Percentiles rank a stretch among this genome's conserved stretches.
Conservation (phyloP, 2,329 filamentous ascomycete species). For the Bipolaris cookei region DNA sequence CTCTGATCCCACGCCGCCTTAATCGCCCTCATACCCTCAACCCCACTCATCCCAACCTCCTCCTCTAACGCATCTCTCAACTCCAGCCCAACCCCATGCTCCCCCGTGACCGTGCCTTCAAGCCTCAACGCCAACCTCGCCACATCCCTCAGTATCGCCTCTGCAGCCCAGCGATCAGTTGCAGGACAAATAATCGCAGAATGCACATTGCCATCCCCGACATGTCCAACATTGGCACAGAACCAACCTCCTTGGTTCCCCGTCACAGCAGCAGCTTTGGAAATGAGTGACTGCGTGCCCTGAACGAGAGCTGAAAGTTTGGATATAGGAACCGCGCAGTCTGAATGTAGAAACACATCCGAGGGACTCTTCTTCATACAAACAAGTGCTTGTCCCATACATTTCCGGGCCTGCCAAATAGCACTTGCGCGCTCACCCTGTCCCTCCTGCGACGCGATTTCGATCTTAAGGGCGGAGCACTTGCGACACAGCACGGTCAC, state of each 20-base stretch:
- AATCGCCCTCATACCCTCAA: conserved; percentile 81
- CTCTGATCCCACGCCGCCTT: conserved; percentile 79
- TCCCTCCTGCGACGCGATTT: conserved; percentile 62
- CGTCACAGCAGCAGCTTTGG: conserved; percentile 27
- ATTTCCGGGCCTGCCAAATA: conserved; percentile 76
- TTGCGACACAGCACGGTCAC: conserved; percentile 64
- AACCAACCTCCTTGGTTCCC: conserved; percentile 28
- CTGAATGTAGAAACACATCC: conserved; percentile 73
- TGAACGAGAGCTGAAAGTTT: conserved; percentile 74
- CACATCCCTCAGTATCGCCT: conserved; percentile 60
- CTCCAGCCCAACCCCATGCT: conserved; percentile 82
- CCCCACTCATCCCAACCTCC: conserved; percentile 74
- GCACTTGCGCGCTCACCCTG: conserved; percentile 64
- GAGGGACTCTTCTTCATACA: conserved; percentile 64
- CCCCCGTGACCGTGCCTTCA: conserved; percentile 84
- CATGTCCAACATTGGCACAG: conserved; percentile 68
- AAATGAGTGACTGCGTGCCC: conserved; percentile 71
- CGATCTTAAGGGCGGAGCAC: conserved; percentile 66
- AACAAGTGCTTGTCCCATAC: conserved; percentile 73
- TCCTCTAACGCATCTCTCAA: conserved; percentile 81
- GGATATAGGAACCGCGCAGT: conserved; percentile 78
- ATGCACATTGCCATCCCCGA: conserved; percentile 65
- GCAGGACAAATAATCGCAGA: conserved; percentile 39
- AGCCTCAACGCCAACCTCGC: conserved; percentile 79
- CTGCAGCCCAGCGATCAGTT: conserved; percentile 31